Evolutionary conservation across 768 basidiomycete species (phyloP).

Genomic region (Obba rivulosa): DNA sequence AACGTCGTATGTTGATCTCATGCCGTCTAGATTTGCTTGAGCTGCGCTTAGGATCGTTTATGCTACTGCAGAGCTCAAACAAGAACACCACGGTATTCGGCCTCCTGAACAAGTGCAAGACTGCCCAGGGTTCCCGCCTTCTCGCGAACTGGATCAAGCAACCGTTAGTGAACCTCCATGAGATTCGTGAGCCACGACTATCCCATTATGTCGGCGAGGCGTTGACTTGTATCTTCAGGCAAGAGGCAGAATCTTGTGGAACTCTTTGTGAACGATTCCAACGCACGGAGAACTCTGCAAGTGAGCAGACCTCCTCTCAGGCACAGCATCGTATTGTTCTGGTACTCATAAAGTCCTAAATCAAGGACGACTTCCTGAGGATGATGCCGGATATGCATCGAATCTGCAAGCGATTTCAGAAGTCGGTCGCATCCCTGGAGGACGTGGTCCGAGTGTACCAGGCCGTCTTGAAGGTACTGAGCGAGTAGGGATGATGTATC

Average conservation of each 20-base stretch:
- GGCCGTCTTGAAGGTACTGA: conserved; percentile 76
- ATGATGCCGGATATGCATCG: conserved; percentile 92
- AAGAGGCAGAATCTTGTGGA: conserved; percentile 88
- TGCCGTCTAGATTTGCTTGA: background rate
- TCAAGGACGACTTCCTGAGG: conserved; percentile 81
- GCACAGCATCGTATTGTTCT: background rate
- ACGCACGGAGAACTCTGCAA: conserved; percentile 66
- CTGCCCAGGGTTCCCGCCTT: conserved; percentile 85
- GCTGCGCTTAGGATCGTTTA: background rate
- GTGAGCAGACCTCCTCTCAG: conserved; percentile 32
- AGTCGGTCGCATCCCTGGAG: conserved; percentile 76
- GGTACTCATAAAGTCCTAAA: background rate
- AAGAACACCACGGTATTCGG: conserved; percentile 88
- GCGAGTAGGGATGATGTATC: no score
- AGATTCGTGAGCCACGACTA: conserved; percentile 62
- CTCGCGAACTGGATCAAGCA: conserved; percentile 94
- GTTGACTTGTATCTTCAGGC: conserved; percentile 36
- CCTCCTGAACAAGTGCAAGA: conserved; percentile 92
- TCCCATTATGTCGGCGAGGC: background rate
- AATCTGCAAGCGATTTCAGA: conserved; percentile 87
- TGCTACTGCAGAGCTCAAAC: conserved; percentile 43
- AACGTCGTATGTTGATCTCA: conserved; percentile 26
- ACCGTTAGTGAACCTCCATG: conserved; percentile 88
- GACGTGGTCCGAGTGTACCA: conserved; percentile 97
- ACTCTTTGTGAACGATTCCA: conserved; percentile 74